A percentile compares a stretch with the other conserved stretches of the same genome.
phyloP scores from a whole-genome alignment of 306 rosid genomes.

The Casuarina cunninghamiana region DNA sequence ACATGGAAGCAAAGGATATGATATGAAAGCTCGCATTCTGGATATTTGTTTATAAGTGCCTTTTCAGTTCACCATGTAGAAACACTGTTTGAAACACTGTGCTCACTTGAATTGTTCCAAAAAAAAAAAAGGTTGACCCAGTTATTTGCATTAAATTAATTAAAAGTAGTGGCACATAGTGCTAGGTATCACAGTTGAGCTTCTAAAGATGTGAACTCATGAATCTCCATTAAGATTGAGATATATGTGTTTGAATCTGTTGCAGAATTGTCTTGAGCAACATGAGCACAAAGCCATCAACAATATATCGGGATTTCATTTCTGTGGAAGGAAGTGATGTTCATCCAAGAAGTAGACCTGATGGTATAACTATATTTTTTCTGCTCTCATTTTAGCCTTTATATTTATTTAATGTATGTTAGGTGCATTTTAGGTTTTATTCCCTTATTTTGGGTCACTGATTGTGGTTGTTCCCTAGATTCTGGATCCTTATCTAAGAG shows the following conservation, averaged over 20 bases:
- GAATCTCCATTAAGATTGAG: not conserved
- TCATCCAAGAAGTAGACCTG: conserved; percentile 50
- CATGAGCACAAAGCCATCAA: conserved; percentile 55
- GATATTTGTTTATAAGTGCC: not conserved
- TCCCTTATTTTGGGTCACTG: not conserved
- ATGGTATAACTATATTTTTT: conserved; percentile 37
- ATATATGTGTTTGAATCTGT: not conserved
- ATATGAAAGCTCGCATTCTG: not conserved
- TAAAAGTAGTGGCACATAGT: not conserved
- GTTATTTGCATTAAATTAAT: not conserved
- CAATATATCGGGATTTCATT: conserved; percentile 46
- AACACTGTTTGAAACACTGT: not conserved
- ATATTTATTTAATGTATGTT: not conserved
- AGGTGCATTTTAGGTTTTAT: not conserved
- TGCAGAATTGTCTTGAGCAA: conserved; percentile 36
- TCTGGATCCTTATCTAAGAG: not conserved
- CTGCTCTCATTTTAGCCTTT: not conserved
- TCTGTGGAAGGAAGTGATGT: conserved; percentile 55
- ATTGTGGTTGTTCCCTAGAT: not conserved
- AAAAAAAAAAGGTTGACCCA: not conserved
- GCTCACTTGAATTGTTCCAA: not conserved
- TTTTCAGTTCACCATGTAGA: not conserved
- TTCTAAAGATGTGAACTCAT: not conserved
- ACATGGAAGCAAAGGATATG: not conserved
- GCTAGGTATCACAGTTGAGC: conserved; percentile 5